Base-by-base conservation (phyloP, 129 eudicot species). In the Chrysanthemum makinoi region DNA sequence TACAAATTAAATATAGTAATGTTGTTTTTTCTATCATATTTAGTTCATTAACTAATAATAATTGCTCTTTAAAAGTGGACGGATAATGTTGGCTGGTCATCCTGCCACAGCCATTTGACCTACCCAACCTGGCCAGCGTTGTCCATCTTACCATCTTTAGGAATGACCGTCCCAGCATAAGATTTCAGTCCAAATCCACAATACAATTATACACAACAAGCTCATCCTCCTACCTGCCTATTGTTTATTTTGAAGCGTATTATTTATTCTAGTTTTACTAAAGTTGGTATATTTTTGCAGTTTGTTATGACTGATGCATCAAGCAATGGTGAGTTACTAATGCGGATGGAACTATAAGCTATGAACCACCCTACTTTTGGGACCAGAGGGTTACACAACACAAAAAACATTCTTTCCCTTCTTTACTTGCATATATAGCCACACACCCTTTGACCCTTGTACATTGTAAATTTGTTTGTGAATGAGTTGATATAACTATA, bases 261-360 rank as follows among this genome's bases (percentile, higher is more conserved):
- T 69, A 7, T 52, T 69, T 64, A 17, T 64, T 18, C 10, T 14
- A 20, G 44, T 14, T n/a, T 65, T 18, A 51, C 22, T 69, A 24
- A 35, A 52, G 62, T 47, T 69, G 68, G 26, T 9, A 20, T 52
- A 11, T 62, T 62, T 35, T 65, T 65, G 80, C 84, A 88, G 90
- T 70, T 85, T 65, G 86, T 83, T 55, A 81, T 77, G 66, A 80
- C 69, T 30, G 81, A 80, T 62, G 72, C 86, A 53, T 75, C 86
- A 49, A 78, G 65, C 63, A 83, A 85, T 24, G 82, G 65, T 77
- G 74, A 68, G 75, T 80, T 88, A 69, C 83, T 88, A 24, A 88
- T 88, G 95, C 75, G 79, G 65, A 80, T 83, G 82, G 90, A 82
- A 59, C 65, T 88, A 62, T 82, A 54, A 76, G 72, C 61, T 18